phyloP scores from a whole-genome alignment of 2,329 filamentous ascomycete genomes.

The Nigrograna mackinnonii region DNA sequence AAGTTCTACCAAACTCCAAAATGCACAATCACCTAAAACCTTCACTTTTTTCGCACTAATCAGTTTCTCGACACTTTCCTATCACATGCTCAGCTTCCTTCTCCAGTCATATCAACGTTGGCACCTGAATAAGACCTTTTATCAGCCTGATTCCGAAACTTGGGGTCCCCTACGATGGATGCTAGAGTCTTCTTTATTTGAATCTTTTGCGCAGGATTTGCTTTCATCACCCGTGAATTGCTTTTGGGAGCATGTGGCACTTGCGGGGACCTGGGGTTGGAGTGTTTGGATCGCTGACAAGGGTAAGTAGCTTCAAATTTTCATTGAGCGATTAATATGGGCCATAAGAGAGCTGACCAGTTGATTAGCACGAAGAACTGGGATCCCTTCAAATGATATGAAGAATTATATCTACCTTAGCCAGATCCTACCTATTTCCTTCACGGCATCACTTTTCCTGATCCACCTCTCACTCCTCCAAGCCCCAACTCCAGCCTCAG shows the following conservation, averaged over 20 bases:
- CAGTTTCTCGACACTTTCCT: conserved; percentile 30
- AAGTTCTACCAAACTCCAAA: too few species aligned
- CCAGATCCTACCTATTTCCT: conserved; percentile 32
- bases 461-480: conserved; percentile 25
- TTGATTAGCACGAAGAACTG: not conserved
- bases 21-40: conserved; percentile 4
- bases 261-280: conserved; percentile 34
- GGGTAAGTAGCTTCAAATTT: conserved; percentile 17
- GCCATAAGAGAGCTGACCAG: not conserved
- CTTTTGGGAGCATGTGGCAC: conserved; percentile 26
- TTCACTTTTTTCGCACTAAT: conserved; percentile 27
- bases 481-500: conserved; percentile 11
- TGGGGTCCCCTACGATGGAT: conserved; percentile 22
- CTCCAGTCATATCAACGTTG: conserved; percentile 25
- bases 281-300: conserved; percentile 29
- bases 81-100: conserved; percentile 36
- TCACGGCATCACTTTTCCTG: conserved; percentile 28
- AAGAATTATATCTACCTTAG: conserved; percentile 21
- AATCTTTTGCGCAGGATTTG: conserved; percentile 30
- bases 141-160: conserved; percentile 1
- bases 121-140: conserved; percentile 10
- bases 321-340: not conserved
- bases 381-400: not conserved
- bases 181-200: conserved; percentile 28
- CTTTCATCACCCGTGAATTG: conserved; percentile 25